Evolutionary conservation across 768 basidiomycete genomes (phyloP), one percentile per base, ranked within the genome.

Genomic region (Pisolithus microcarpus): DNA sequence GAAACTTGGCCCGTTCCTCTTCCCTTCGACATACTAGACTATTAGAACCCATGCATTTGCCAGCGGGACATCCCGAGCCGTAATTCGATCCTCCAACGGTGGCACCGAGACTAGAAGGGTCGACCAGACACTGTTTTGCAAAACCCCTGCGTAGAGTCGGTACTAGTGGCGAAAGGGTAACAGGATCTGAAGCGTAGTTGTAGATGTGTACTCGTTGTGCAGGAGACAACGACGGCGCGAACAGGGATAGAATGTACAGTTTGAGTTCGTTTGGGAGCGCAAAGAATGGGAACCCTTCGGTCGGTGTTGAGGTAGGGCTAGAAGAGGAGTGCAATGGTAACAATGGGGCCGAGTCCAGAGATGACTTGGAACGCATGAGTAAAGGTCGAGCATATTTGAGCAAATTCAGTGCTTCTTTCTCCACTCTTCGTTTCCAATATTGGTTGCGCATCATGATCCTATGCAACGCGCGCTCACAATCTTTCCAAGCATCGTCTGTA

Each of bases 191-290:
- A 2, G 81, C 81, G 54, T 78, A 82, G 21, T 67, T 65, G 54
- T 70, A 79, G 28, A 86, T 72, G n/a, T 75, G 78, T 52, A 72
- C 66, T 18, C 75, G 75, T 55, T 86, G 84, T 1, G 71, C 64
- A 16, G 70, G 52, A 16, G 83, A 83, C 45, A 86, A 74, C 1
- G 66, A 70, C 15, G 81, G 83, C 5, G 80, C 74, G 26, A 83
- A 58, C 55, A 76, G 72, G 24, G 79, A 75, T 44, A 85, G 71
- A 43, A 81, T 75, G 61, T 79, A 57, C 6, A 79, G 68, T 50
- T 78, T 76, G 19, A 86, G 70, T 58, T 86, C 84, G 24, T 64
- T 72, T 1, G 85, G 85, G 28, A 86, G 65, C 19, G 57, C 55
- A 13, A 59, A 52, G 58, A 79, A 75, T 10, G 72, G 66, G 56